phyloP scores from a whole-genome alignment of 257 asterid genomes.

The Solanum etuberosum region DNA sequence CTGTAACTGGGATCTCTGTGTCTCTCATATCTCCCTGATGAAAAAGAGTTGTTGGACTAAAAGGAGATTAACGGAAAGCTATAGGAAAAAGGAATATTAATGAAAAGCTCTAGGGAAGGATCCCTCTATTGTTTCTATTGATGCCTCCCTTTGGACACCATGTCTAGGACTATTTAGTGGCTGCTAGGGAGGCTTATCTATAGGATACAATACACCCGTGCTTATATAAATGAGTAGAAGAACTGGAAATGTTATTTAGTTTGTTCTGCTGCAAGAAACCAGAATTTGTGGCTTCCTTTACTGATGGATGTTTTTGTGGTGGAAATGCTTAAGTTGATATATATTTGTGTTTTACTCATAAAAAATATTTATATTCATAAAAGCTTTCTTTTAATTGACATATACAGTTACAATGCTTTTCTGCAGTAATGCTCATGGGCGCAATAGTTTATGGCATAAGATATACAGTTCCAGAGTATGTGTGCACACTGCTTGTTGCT shows the following conservation, averaged over 20 bases:
- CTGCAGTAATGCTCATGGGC: conserved; percentile 96
- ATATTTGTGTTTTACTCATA: background rate
- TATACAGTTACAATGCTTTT: background rate
- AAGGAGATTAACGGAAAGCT: background rate
- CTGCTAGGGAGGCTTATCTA: background rate
- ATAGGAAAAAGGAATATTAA: background rate
- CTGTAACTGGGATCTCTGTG: background rate
- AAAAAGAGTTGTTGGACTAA: background rate
- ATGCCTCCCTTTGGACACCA: background rate
- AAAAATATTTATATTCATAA: background rate
- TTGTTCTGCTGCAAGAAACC: background rate
- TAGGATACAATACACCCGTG: background rate
- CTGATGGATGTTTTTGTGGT: background rate
- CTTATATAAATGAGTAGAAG: background rate
- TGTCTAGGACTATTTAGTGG: background rate
- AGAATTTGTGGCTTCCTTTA: background rate
- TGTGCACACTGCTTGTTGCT: conserved; percentile 90
- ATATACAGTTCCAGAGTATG: conserved; percentile 79
- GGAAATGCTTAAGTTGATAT: background rate
- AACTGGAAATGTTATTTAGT: background rate
- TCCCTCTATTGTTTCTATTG: background rate
- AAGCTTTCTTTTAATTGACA: background rate
- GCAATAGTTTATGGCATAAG: conserved; percentile 85
- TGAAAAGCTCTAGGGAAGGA: background rate
- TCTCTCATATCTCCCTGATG: background rate